Percentiles rank a stretch among this genome's conserved stretches.
Conservation (phyloP, 2,329 filamentous ascomycete species). For the Tolypocladium paradoxum region DNA sequence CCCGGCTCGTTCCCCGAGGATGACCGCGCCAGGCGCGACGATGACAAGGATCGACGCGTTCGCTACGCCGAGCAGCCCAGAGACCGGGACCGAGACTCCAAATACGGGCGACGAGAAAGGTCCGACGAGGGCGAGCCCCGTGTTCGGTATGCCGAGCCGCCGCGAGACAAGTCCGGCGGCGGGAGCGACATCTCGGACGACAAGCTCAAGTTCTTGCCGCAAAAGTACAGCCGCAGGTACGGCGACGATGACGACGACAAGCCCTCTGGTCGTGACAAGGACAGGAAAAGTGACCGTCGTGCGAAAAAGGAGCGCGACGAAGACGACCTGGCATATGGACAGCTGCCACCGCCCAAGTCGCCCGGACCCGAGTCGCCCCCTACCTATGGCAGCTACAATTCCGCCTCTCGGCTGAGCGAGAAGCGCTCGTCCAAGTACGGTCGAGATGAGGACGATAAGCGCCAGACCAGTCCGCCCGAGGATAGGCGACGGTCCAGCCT, state of each 20-base stretch:
- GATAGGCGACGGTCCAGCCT: conserved; percentile 6
- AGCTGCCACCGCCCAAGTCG: conserved; percentile 15
- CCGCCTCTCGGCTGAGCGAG: conserved; percentile 8
- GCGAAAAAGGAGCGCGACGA: conserved; percentile 19
- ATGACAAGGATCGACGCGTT: conserved; percentile 10
- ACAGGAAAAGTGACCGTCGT: conserved; percentile 15
- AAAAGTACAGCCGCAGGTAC: conserved; percentile 34
- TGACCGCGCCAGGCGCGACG: conserved; percentile 9
- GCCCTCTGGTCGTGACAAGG: conserved; percentile 6
- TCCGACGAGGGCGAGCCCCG: conserved; percentile 9
- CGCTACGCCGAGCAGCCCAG: conserved; percentile 11
- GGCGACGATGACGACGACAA: conserved; percentile 10
- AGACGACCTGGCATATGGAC: conserved; percentile 42
- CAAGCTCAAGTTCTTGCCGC: conserved; percentile 33
- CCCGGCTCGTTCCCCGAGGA: conserved; percentile 25
- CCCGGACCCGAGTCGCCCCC: conserved; percentile 9
- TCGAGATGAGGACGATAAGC: conserved; percentile 1
- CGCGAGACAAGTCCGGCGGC: conserved; percentile 9
- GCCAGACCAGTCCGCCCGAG: neutral
- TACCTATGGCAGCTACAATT: conserved; percentile 18
- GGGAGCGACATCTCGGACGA: conserved; percentile 19
- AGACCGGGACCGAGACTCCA: conserved; percentile 6
- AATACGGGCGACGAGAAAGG: conserved; percentile 6
- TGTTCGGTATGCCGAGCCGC: conserved; percentile 7
- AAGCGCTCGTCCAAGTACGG: conserved; percentile 13